Conservation (phyloP, 768 basidiomycete genomes). For the Crepidotus variabilis region DNA sequence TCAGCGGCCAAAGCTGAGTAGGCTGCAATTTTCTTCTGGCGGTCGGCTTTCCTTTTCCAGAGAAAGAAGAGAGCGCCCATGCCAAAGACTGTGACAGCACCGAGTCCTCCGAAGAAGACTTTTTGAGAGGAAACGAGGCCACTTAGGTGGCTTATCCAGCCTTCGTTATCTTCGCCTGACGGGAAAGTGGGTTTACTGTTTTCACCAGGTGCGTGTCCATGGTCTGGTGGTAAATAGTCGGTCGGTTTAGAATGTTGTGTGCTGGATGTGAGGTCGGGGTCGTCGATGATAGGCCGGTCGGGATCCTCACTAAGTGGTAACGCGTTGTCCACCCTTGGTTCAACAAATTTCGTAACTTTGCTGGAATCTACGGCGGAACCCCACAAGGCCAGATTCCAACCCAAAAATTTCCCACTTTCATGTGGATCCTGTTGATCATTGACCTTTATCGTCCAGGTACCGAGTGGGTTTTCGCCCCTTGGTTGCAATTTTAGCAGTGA, state of each 20-base stretch:
- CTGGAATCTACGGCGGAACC: slow-evolving; percentile 76
- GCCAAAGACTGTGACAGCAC: slow-evolving; percentile 64
- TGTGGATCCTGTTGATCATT: slow-evolving; percentile 62
- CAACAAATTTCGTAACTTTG: slow-evolving; percentile 56
- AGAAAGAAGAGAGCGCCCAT: slow-evolving; percentile 66
- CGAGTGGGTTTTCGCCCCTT: slow-evolving; percentile 91
- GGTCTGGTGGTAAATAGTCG: slow-evolving; percentile 77
- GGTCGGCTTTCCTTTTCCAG: slow-evolving; percentile 56
- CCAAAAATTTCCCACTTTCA: slow-evolving; percentile 67
- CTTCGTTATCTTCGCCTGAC: slow-evolving; percentile 48
- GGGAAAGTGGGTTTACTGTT: slow-evolving; percentile 67
- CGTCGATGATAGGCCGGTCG: slow-evolving; percentile 32
- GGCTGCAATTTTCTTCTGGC: slow-evolving; percentile 32
- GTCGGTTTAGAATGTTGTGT: slow-evolving; percentile 82
- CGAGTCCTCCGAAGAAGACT: slow-evolving; percentile 83
- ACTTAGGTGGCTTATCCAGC: slow-evolving; percentile 72
- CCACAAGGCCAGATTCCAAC: slow-evolving; percentile 92
- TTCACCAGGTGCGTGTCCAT: slow-evolving; percentile 78
- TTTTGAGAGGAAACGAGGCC: slow-evolving; percentile 66
- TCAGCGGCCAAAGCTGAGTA: slow-evolving; percentile 66
- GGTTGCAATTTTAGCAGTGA: slow-evolving; percentile 1
- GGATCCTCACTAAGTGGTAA: slow-evolving; percentile 39
- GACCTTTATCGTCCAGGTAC: slow-evolving; percentile 88
- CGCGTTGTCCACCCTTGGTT: slow-evolving; percentile 48
- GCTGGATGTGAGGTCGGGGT: slow-evolving; percentile 33